Percentiles rank a stretch among this genome's conserved stretches.
phyloP scores from a whole-genome alignment of 306 rosid genomes.

The Quercus engelmannii region DNA sequence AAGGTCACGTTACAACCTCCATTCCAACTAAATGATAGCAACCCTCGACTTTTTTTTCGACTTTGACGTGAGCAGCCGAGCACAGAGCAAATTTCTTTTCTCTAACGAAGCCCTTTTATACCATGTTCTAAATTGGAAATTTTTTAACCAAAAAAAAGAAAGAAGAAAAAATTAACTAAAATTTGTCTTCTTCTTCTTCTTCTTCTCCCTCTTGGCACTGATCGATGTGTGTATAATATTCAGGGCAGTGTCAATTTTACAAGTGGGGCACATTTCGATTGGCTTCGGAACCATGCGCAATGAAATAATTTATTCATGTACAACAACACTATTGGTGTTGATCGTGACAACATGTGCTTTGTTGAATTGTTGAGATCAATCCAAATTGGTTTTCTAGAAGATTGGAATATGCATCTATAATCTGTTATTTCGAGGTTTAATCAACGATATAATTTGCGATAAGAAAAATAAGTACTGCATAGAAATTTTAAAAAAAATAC shows the following conservation, averaged over 20 bases:
- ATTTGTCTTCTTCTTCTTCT: conserved; percentile 1
- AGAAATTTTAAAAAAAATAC: too few relatives aligned
- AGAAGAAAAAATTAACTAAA: neutral
- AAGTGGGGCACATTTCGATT: conserved; percentile 38
- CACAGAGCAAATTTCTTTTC: neutral
- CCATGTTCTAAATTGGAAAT: neutral
- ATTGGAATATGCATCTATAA: too few relatives aligned
- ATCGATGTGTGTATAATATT: neutral
- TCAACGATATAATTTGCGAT: too few relatives aligned
- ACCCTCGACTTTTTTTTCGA: neutral
- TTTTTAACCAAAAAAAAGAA: neutral
- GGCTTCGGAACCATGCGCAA: conserved; percentile 41
- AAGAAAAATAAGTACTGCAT: too few relatives aligned
- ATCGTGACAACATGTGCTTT: conserved; percentile 22
- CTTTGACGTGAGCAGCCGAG: neutral
- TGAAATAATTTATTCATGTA: conserved; percentile 20
- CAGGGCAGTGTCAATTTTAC: neutral
- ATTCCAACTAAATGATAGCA: neutral
- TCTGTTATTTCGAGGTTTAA: too few relatives aligned
- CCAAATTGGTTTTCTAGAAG: neutral
- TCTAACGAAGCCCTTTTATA: too few relatives aligned
- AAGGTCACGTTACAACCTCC: neutral
- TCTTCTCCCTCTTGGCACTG: neutral
- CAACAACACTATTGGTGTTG: conserved; percentile 4
- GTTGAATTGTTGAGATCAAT: neutral